These are phyloP conservation scores for Eucalyptus coolabah DNA, from an alignment of 345 rosid genomes.

Conservation along the genomic window DNA sequence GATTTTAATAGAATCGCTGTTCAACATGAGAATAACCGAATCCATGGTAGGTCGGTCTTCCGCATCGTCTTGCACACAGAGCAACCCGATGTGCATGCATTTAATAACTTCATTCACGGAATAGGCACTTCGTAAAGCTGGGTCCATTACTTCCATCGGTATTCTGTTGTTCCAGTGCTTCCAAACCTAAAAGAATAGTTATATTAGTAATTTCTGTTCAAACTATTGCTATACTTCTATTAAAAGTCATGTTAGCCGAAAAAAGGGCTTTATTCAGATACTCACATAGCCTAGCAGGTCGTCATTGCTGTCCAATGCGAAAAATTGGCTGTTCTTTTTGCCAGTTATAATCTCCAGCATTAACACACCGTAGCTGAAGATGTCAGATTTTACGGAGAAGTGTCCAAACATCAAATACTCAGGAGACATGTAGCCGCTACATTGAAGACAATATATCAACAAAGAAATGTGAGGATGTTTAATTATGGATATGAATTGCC, in stretches of 20 bases:
- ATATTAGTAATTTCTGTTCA: too few relatives aligned
- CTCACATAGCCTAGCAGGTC: neutral
- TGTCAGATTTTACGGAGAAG: constrained; percentile 8
- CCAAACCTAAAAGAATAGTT: constrained; percentile 3
- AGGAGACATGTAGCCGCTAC: constrained; percentile 12
- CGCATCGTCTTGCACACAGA: constrained; percentile 8
- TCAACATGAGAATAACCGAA: constrained; percentile 3
- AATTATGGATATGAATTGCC: neutral
- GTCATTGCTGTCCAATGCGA: neutral
- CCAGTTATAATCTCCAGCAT: constrained; percentile 10
- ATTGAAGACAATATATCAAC: neutral
- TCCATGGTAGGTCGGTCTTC: constrained; percentile 13
- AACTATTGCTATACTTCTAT: too few relatives aligned
- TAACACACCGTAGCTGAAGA: constrained; percentile 8
- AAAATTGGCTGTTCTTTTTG: neutral
- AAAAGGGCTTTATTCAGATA: neutral
- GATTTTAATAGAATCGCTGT: neutral
- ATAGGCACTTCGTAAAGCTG: neutral
- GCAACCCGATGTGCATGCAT: constrained; percentile 11
- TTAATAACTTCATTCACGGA: neutral
- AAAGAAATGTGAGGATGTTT: neutral
- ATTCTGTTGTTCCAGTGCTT: constrained; percentile 1
- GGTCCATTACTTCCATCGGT: neutral
- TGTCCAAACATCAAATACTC: constrained; percentile 11
- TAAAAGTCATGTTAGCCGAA: neutral